These are phyloP conservation scores for Castanopsis chinensis DNA, from an alignment of 306 rosid species.

Conservation along the genomic window DNA sequence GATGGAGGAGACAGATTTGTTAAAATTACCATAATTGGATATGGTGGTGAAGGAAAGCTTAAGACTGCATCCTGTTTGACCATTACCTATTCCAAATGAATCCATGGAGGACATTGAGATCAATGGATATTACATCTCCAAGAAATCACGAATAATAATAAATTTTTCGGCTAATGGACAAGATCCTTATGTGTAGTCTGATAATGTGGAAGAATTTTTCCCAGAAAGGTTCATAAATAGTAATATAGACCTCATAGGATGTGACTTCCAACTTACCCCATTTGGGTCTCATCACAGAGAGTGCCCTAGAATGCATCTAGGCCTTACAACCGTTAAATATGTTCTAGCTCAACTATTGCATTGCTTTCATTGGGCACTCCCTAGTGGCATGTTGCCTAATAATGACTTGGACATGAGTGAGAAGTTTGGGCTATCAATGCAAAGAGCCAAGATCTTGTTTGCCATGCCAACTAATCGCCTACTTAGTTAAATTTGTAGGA, in stretches of 20 bases:
- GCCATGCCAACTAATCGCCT: constrained; percentile 23
- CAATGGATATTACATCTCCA: constrained; percentile 12
- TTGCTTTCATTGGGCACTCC: constrained; percentile 47
- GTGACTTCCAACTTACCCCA: constrained; percentile 38
- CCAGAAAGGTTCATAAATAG: constrained; percentile 37
- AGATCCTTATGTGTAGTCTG: neutral
- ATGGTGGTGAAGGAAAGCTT: constrained; percentile 47
- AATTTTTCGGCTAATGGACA: too few species aligned
- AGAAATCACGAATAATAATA: too few species aligned
- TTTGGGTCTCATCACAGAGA: constrained; percentile 30
- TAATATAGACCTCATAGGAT: constrained; percentile 20
- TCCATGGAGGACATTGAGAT: too few species aligned
- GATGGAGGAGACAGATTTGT: constrained; percentile 39
- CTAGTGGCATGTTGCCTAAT: neutral
- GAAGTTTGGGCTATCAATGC: neutral
- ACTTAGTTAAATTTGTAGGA: neutral
- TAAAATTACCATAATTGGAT: constrained; percentile 22
- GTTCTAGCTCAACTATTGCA: constrained; percentile 28
- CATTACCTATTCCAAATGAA: constrained; percentile 28
- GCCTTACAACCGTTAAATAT: constrained; percentile 1
- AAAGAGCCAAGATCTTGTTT: constrained; percentile 4
- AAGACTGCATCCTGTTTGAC: constrained; percentile 36
- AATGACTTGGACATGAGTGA: constrained; percentile 34
- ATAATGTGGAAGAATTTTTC: constrained; percentile 33
- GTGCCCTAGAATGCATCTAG: constrained; percentile 12